Base-by-base conservation (phyloP, 306 rosid species). In the Ammopiptanthus mongolicus region DNA sequence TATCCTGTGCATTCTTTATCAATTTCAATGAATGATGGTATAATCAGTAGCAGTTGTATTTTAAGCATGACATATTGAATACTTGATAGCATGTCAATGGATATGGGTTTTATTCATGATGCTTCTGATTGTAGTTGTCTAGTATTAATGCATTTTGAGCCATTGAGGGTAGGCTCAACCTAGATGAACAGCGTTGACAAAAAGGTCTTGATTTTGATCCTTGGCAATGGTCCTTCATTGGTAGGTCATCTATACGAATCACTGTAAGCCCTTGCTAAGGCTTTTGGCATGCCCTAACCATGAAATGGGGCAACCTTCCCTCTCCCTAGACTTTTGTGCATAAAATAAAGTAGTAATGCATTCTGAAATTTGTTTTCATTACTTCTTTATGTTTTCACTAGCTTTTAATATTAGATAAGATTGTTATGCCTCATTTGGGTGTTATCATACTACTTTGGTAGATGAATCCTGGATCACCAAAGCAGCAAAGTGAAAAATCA, bases 401-500 rank as follows among this genome's bases (percentile, higher is more conserved):
- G 39, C 66, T 69, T 69, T 63, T 36, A 36, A 64, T 70, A 42
- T 47, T 50, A 65, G 17, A 15, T 25, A 18, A 71, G 19, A 21
- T 65, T 64, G 8, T 65, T 62, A 47, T 78, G 42, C 68, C 61
- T 70, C 62, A 65, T 23, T 46, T 78, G 47, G 79, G 51, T 29
- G 17, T 57, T 53, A 33, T 73, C 18, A 7, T 56, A 69, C 80
- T 77, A 65, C 74, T 86, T 80, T 83, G 55, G 80, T 86, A 85
- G 99, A 92, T 84, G 87, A 86, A 48, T 81, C 98, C 96, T 50
- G 97, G 92, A 62, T 90, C 96, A 44, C 91, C 97, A 29, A 88
- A 81, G 87, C 96, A 83, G 59, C 96, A 18, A 59, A 88, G 71
- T 65, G 98, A 86, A 42, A 96, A 92, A 69, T 84, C 84, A 3